phyloP scores from a whole-genome alignment of 2,329 filamentous ascomycete species.

The Ceratocystis variospora region DNA sequence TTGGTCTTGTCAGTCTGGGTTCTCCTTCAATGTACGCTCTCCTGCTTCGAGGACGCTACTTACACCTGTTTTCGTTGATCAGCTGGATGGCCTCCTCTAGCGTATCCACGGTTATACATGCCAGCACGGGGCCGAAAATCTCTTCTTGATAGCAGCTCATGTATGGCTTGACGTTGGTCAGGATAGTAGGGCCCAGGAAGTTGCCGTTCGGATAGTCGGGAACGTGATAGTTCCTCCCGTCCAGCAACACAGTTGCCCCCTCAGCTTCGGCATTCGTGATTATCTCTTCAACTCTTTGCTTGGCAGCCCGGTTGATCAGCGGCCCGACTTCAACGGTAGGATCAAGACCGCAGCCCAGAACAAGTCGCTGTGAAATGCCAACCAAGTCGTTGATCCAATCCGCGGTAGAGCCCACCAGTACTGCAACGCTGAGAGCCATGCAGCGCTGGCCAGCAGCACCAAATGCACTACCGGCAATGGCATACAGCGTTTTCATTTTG shows the following conservation, averaged over 20 bases:
- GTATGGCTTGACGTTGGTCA: slow-evolving; percentile 21
- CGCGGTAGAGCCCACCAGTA: slow-evolving; percentile 51
- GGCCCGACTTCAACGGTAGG: slow-evolving; percentile 21
- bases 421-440: slow-evolving; percentile 45
- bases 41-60: slow-evolving; percentile 2
- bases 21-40: background rate
- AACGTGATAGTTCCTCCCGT: slow-evolving; percentile 21
- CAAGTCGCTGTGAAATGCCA: slow-evolving; percentile 43
- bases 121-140: slow-evolving; percentile 24
- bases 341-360: slow-evolving; percentile 22
- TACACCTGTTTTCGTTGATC: slow-evolving; percentile 25
- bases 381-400: slow-evolving; percentile 52
- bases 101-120: slow-evolving; percentile 21
- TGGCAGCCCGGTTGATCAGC: slow-evolving; percentile 21
- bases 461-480: slow-evolving; percentile 33
- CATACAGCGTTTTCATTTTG: slow-evolving; percentile 47
- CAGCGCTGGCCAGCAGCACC: slow-evolving; percentile 46
- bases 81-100: slow-evolving; percentile 23
- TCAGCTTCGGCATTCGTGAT: slow-evolving; percentile 22
- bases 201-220: slow-evolving; percentile 23
- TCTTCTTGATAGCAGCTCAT: slow-evolving; percentile 24
- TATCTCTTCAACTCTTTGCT: slow-evolving; percentile 21
- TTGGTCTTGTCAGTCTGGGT: background rate
- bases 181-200: slow-evolving; percentile 23
- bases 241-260: slow-evolving; percentile 22